Conservation (phyloP, 495 filamentous ascomycete species). For the Astrothelium subdiscretum region DNA sequence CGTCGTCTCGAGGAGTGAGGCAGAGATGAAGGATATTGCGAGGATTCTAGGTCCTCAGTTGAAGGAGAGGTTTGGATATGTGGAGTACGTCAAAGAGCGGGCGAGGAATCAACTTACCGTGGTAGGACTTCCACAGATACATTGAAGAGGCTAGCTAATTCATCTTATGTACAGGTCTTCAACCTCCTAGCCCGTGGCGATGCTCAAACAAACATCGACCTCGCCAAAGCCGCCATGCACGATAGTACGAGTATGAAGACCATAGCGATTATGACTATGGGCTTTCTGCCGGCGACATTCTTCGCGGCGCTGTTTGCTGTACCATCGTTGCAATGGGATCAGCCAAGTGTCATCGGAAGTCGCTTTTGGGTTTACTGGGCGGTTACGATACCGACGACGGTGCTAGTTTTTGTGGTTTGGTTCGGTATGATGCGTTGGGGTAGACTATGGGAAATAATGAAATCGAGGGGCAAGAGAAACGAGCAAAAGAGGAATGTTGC, state of each 20-base stretch:
- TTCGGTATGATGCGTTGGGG: background rate
- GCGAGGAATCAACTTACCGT: background rate
- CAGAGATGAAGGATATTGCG: background rate
- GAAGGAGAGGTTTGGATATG: constrained; percentile 2
- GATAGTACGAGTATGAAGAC: constrained; percentile 26
- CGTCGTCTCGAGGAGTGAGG: background rate
- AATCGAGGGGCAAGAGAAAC: background rate
- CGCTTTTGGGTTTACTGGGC: constrained; percentile 33
- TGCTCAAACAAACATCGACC: background rate
- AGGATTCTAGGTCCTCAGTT: background rate
- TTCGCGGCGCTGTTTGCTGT: constrained; percentile 11
- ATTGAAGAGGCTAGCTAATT: no score
- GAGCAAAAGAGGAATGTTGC: background rate
- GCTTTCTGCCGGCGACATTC: constrained; percentile 14
- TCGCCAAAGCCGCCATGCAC: constrained; percentile 23
- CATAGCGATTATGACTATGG: constrained; percentile 15
- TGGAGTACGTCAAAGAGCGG: background rate
- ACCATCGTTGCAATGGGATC: constrained; percentile 11
- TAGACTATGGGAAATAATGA: background rate
- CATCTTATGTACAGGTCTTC: no score
- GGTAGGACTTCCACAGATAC: background rate
- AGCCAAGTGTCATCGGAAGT: constrained; percentile 16
- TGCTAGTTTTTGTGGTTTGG: background rate
- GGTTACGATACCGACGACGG: background rate
- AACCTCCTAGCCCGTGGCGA: background rate